A percentile compares a stretch with the other conserved stretches of the same genome.
phyloP scores from a whole-genome alignment of 2,329 filamentous ascomycete genomes.

The Keithomyces neogunnii region DNA sequence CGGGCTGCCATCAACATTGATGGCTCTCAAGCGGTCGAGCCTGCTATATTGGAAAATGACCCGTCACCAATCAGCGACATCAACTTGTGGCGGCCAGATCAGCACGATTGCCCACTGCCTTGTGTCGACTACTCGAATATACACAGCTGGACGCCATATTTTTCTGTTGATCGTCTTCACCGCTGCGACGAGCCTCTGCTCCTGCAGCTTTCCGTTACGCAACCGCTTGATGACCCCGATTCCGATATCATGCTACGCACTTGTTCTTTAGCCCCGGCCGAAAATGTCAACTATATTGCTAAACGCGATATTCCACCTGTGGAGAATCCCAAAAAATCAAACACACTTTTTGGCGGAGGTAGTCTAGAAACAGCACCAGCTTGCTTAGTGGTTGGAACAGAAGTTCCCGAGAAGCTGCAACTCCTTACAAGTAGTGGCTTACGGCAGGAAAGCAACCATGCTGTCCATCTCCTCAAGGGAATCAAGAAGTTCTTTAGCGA shows the following conservation, averaged over 20 bases:
- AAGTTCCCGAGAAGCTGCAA: neutral
- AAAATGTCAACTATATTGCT: neutral
- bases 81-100: conserved; percentile 12
- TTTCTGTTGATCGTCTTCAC: conserved; percentile 11
- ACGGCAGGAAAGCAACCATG: neutral
- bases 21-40: conserved; percentile 7
- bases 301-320: neutral
- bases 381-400: neutral
- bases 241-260: conserved; percentile 8
- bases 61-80: conserved; percentile 13
- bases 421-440: neutral
- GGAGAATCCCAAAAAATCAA: neutral
- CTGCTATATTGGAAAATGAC: conserved; percentile 6
- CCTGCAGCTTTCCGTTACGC: conserved; percentile 7
- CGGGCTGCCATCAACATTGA: conserved; percentile 10
- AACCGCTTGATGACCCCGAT: conserved; percentile 7
- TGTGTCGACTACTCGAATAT: conserved; percentile 13
- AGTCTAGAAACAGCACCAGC: neutral
- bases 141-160: conserved; percentile 15
- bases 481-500: conserved; percentile 8
- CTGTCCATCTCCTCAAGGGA: neutral
- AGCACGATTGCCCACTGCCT: conserved; percentile 13
- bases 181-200: conserved; percentile 9
- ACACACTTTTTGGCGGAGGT: neutral
- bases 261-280: conserved; percentile 2